These are phyloP conservation scores for Acanthamoeba triangularis DNA, from an alignment of 208 protist species.

Conservation along the genomic window DNA sequence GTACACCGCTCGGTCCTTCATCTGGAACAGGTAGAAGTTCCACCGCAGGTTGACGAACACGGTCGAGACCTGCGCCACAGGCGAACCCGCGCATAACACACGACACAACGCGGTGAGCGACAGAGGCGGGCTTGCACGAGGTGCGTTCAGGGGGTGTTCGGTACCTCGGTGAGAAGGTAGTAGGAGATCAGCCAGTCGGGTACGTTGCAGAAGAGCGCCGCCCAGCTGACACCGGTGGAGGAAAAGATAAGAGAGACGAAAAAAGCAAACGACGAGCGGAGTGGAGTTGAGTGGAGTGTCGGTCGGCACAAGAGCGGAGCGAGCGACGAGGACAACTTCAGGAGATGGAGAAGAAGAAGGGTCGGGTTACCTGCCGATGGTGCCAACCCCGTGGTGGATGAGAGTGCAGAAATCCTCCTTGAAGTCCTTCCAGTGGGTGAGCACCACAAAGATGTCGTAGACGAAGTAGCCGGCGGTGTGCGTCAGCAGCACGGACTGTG, in stretches of 20 bases:
- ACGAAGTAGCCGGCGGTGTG: constrained; percentile 73
- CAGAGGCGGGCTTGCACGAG: no score
- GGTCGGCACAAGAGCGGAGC: background rate
- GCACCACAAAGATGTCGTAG: constrained; percentile 62
- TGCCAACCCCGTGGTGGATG: constrained; percentile 50
- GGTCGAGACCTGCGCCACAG: background rate
- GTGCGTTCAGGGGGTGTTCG: background rate
- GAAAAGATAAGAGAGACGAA: background rate
- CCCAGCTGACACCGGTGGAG: background rate
- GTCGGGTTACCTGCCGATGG: background rate
- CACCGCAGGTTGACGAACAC: constrained; percentile 72
- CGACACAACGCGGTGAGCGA: background rate
- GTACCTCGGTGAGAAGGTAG: constrained; percentile 60
- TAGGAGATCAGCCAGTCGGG: constrained; percentile 43
- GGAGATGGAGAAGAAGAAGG: no score
- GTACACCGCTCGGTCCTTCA: constrained; percentile 43
- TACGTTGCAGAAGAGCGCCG: constrained; percentile 38
- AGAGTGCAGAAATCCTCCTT: constrained; percentile 19
- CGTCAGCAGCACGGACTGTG: constrained; percentile 53
- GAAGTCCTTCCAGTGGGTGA: constrained; percentile 67
- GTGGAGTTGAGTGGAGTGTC: no score
- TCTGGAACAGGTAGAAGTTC: constrained; percentile 65
- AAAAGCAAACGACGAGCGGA: no score
- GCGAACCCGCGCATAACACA: background rate
- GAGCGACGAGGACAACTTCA: background rate